A percentile compares a stretch with the other conserved stretches of the same genome.
These are phyloP conservation scores for Ilex asprella DNA, from an alignment of 257 asterid genomes.

Conservation along the genomic window DNA sequence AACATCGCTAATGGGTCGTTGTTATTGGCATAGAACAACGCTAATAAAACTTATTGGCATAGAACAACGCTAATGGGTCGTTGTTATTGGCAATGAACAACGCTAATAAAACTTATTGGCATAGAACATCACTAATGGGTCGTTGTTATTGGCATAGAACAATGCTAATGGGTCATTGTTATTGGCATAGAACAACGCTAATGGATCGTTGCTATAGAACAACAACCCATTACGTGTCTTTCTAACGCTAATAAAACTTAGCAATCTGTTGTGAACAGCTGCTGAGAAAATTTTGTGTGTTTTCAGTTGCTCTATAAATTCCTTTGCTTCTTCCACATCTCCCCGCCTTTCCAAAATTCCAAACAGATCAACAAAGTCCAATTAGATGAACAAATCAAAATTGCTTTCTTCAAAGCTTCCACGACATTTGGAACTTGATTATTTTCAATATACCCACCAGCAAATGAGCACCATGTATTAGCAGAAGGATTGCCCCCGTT, in stretches of 20 bases:
- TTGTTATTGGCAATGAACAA: too few relatives aligned
- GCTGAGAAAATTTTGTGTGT: constrained; percentile 13
- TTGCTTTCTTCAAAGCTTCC: constrained; percentile 55
- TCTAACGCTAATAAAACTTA: constrained; percentile 7
- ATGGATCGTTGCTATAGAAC: too few relatives aligned
- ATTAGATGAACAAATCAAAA: constrained; percentile 31
- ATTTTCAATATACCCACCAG: constrained; percentile 38
- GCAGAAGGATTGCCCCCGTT: constrained; percentile 43
- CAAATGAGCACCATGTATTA: constrained; percentile 53
- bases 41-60: too few relatives aligned
- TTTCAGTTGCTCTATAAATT: constrained; percentile 27
- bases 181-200: too few relatives aligned
- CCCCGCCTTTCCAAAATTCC: constrained; percentile 34
- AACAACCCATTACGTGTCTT: too few relatives aligned
- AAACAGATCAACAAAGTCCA: constrained; percentile 37
- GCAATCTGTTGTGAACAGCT: constrained; percentile 17
- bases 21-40: too few relatives aligned
- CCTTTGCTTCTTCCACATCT: constrained; percentile 34
- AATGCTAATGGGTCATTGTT: too few relatives aligned
- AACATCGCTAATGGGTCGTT: too few relatives aligned
- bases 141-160: too few relatives aligned
- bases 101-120: too few relatives aligned
- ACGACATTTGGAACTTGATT: constrained; percentile 30
- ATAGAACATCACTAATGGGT: too few relatives aligned
- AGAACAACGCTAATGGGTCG: too few relatives aligned